A percentile compares a stretch with the other conserved stretches of the same genome.
Conservation (phyloP, 2,329 filamentous ascomycete genomes). For the Hypoxylon sp. region DNA sequence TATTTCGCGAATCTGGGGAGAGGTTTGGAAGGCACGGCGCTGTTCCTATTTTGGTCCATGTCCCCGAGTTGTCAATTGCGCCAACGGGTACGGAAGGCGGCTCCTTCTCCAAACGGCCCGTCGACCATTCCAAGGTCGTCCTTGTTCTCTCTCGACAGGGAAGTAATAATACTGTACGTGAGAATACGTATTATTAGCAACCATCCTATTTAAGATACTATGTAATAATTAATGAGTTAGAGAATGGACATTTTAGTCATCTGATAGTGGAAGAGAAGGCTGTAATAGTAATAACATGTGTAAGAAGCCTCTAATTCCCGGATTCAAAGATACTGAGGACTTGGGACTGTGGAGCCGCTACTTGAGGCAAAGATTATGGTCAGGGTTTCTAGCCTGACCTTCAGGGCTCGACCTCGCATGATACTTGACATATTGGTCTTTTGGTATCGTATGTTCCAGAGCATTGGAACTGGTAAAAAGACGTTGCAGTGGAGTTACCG, state of each 20-base stretch:
- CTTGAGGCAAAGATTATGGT: slow-evolving; percentile 13
- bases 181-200: slow-evolving; percentile 25
- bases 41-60: slow-evolving; percentile 49
- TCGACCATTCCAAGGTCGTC: slow-evolving; percentile 23
- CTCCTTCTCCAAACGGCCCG: slow-evolving; percentile 44
- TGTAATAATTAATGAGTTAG: slow-evolving; percentile 4
- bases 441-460: slow-evolving; percentile 40
- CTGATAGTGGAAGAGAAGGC: slow-evolving; percentile 1
- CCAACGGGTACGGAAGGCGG: slow-evolving; percentile 48
- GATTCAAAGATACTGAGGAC: slow-evolving; percentile 6
- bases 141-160: slow-evolving; percentile 27
- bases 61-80: slow-evolving; percentile 47
- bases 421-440: slow-evolving; percentile 21
- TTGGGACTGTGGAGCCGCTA: slow-evolving; percentile 12
- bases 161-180: slow-evolving; percentile 7
- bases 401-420: slow-evolving; percentile 34
- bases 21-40: slow-evolving; percentile 36
- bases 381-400: slow-evolving; percentile 26
- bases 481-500: slow-evolving; percentile 35
- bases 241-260: slow-evolving; percentile 4
- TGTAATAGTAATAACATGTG: background rate
- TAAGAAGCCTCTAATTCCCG: slow-evolving; percentile 3
- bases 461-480: slow-evolving; percentile 33
- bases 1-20: slow-evolving; percentile 50
- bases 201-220: slow-evolving; percentile 20